Conservation (phyloP, 2,329 filamentous ascomycete species). For the Pseudomassariella vexata region DNA sequence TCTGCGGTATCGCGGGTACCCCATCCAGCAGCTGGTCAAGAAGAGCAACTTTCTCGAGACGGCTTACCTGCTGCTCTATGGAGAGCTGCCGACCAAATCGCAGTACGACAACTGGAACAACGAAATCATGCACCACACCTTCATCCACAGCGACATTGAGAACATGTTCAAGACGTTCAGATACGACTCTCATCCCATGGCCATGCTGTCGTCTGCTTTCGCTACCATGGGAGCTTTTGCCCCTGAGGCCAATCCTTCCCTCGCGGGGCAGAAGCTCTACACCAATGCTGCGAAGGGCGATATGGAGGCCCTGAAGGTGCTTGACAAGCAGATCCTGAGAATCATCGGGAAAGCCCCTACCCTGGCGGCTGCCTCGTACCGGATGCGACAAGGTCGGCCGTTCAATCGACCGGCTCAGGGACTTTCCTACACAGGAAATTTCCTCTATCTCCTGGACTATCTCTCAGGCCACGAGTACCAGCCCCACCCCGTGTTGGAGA, state of each 20-base stretch:
- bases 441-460: constrained; percentile 48
- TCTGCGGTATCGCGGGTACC: constrained; percentile 45
- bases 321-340: constrained; percentile 47
- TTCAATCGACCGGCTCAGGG: constrained; percentile 43
- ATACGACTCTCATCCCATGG: constrained; percentile 47
- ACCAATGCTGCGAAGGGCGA: constrained; percentile 37
- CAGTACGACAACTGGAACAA: constrained; percentile 36
- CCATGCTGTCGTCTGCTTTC: constrained; percentile 44
- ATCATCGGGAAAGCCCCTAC: constrained; percentile 47
- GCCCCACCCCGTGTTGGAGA: constrained; percentile 43
- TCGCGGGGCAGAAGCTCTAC: constrained; percentile 44
- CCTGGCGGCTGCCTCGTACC: constrained; percentile 43
- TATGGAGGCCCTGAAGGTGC: constrained; percentile 31
- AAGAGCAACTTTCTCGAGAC: constrained; percentile 44
- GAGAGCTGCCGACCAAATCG: constrained; percentile 37
- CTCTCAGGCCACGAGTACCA: constrained; percentile 39
- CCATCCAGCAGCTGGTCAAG: constrained; percentile 44
- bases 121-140: constrained; percentile 46
- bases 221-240: constrained; percentile 43
- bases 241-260: constrained; percentile 43
- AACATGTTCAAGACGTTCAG: constrained; percentile 45
- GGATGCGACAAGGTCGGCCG: constrained; percentile 44
- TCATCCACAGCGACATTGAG: constrained; percentile 42
- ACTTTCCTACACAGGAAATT: constrained; percentile 48
- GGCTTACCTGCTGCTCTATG: constrained; percentile 45